Conservation (phyloP, 352 stramenopile genomes). For the Globisporangium mamillatum region DNA sequence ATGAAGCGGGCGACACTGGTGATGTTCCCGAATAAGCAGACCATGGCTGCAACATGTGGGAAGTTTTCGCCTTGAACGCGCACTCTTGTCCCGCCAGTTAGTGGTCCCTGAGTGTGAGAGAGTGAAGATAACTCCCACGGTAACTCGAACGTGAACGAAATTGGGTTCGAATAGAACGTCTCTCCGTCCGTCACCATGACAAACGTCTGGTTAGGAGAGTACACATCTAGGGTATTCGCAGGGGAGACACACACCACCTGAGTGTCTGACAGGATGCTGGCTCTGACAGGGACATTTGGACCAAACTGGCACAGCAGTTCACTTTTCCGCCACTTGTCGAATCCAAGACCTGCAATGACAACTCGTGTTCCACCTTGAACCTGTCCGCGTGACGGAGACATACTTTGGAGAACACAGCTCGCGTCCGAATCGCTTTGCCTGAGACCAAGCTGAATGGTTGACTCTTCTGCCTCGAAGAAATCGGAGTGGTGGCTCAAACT, state of each 20-base stretch:
- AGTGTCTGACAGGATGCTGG: slow-evolving; percentile 35
- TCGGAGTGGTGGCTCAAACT: slow-evolving; percentile 42
- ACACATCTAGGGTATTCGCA: slow-evolving; percentile 16
- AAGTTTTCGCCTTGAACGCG: slow-evolving; percentile 33
- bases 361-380: slow-evolving; percentile 42
- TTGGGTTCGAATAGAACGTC: slow-evolving; percentile 58
- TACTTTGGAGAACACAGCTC: slow-evolving; percentile 20
- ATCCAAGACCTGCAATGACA: slow-evolving; percentile 38
- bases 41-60: slow-evolving; percentile 22
- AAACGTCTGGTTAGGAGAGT: slow-evolving; percentile 29
- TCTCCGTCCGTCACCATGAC: slow-evolving; percentile 56
- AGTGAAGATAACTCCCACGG: slow-evolving; percentile 30
- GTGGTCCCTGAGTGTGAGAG: slow-evolving; percentile 26
- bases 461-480: slow-evolving; percentile 43
- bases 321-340: slow-evolving; percentile 24
- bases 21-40: slow-evolving; percentile 36
- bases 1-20: slow-evolving; percentile 21
- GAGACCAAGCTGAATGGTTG: slow-evolving; percentile 38
- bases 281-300: slow-evolving; percentile 27
- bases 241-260: slow-evolving; percentile 41
- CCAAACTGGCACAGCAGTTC: slow-evolving; percentile 58
- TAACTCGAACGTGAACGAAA: slow-evolving; percentile 47
- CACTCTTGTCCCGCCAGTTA: slow-evolving; percentile 35
- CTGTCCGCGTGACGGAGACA: slow-evolving; percentile 33
- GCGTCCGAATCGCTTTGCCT: slow-evolving; percentile 26